Conservation (phyloP, 2,329 filamentous ascomycete genomes). For the Colletotrichum lini region DNA sequence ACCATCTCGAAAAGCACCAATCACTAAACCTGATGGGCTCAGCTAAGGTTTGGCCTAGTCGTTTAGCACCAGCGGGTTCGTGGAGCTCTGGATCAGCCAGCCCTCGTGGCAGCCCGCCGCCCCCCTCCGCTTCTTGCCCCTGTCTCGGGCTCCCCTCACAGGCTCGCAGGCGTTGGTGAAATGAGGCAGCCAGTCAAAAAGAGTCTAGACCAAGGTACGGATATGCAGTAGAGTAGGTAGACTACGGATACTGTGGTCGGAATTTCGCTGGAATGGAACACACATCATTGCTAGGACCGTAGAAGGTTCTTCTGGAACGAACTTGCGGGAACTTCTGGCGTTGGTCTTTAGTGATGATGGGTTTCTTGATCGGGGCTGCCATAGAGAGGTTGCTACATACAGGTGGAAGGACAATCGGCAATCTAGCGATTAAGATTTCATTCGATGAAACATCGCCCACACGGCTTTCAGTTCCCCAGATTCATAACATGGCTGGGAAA, state of each 20-base stretch:
- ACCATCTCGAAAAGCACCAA: slow-evolving; percentile 1
- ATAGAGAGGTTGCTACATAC: not conserved
- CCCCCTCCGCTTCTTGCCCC: not conserved
- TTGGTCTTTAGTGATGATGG: not conserved
- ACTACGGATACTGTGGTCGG: not conserved
- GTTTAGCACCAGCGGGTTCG: slow-evolving; percentile 22
- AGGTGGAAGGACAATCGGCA: not conserved
- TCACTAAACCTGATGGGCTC: not conserved
- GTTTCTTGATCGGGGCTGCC: not conserved
- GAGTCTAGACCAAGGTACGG: not conserved
- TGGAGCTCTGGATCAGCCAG: slow-evolving; percentile 18
- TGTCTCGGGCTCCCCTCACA: not conserved
- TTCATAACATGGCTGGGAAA: not conserved
- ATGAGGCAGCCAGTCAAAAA: not conserved
- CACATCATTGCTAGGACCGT: not conserved
- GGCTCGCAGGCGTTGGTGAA: not conserved
- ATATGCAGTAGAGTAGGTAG: too few species aligned
- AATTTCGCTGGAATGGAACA: not conserved
- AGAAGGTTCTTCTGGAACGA: not conserved
- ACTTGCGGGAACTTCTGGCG: not conserved
- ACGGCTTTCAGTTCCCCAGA: slow-evolving; percentile 19
- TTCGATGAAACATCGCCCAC: slow-evolving; percentile 4
- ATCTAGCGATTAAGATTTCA: not conserved
- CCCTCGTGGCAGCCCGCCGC: slow-evolving; percentile 29
- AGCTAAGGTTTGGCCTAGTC: slow-evolving; percentile 35